phyloP scores from a whole-genome alignment of 495 filamentous ascomycete genomes.

The Haplographium delicatum region DNA sequence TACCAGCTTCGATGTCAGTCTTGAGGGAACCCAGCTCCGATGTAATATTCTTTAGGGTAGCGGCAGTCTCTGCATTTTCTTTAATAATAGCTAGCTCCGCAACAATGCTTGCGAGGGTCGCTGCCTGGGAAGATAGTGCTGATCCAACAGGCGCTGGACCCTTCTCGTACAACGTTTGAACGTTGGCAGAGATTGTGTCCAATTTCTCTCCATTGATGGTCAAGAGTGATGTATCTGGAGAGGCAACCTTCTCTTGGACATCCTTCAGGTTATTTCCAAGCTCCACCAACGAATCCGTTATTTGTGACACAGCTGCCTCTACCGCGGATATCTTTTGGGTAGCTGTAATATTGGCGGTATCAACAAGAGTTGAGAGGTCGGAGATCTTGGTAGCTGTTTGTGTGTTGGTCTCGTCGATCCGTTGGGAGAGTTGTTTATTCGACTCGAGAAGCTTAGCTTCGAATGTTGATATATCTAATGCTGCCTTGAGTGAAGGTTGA shows the following conservation, averaged over 20 bases:
- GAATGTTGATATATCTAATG: constrained; percentile 19
- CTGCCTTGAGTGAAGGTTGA: constrained; percentile 20
- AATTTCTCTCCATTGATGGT: constrained; percentile 17
- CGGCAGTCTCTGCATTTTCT: constrained; percentile 8
- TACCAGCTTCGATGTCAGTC: constrained; percentile 16
- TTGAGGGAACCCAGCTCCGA: constrained; percentile 18
- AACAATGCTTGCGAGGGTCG: constrained; percentile 21
- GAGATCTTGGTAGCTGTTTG: constrained; percentile 13
- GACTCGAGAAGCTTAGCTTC: constrained; percentile 20
- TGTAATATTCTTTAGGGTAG: constrained; percentile 12
- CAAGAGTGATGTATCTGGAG: constrained; percentile 19
- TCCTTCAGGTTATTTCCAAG: constrained; percentile 20
- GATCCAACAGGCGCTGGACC: constrained; percentile 11
- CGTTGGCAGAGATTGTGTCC: constrained; percentile 18
- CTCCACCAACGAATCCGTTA: constrained; percentile 15
- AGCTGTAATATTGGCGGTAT: constrained; percentile 12
- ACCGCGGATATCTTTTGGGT: constrained; percentile 20
- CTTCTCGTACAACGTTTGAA: constrained; percentile 17
- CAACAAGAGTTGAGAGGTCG: constrained; percentile 13
- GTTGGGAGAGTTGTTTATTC: constrained; percentile 15
- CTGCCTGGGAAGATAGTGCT: constrained; percentile 12
- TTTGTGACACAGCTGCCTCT: constrained; percentile 19
- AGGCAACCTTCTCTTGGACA: constrained; percentile 17
- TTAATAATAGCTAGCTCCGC: constrained; percentile 17
- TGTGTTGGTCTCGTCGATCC: constrained; percentile 15